Base-by-base conservation (phyloP, 2,329 filamentous ascomycete genomes). In the Penicillium brevicompactum region DNA sequence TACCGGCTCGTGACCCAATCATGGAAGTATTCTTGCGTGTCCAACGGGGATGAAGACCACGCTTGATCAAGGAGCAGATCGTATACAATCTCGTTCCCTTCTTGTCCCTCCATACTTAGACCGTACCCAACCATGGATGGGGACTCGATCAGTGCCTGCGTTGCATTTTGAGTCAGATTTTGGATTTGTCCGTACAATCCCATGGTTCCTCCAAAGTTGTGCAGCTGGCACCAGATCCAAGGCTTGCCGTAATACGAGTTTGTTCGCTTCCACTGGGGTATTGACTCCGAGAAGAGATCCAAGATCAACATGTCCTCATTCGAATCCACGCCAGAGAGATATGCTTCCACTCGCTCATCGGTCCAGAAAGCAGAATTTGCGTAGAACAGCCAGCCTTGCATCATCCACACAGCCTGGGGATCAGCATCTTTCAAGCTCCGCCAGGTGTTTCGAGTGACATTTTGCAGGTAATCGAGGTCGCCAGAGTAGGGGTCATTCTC, bases 301-400 rank as follows among this genome's bases (percentile, higher is more conserved):
- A 83, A 69, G 18, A 83, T 73, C 32, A 83, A 56, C 78, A 83
- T 80, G 55, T 81, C 78, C 0, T 64, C 46, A 49, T 80, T 61
- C 0, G 68, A 63, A 1, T 72, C 64, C 1, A 82, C 76, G 1
- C 80, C 80, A 10, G 74, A 74, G 0, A 83, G 70, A 62, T 79
- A 83, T 1, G 81, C 80, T 49, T 81, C 73, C 7, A 82, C 72
- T 6, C 79, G 71, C 4, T 75, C 73, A 34, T 76, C 66, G 1
- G 76, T 80, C 81, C 81, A 83, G 58, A 82, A 83, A 4, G 65
- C 66, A 0, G 66, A 62, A 42, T 72, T 76, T 6, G 71, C 72
- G 40, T 71, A 78, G 68, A 84, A 83, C 0, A 83, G 69, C 81
- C 80, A 84, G 9, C 79, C 80, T 59, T 83, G 80, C 73, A 83